Conservation (phyloP, 2,329 filamentous ascomycete genomes). For the Stromatinia cepivora region DNA sequence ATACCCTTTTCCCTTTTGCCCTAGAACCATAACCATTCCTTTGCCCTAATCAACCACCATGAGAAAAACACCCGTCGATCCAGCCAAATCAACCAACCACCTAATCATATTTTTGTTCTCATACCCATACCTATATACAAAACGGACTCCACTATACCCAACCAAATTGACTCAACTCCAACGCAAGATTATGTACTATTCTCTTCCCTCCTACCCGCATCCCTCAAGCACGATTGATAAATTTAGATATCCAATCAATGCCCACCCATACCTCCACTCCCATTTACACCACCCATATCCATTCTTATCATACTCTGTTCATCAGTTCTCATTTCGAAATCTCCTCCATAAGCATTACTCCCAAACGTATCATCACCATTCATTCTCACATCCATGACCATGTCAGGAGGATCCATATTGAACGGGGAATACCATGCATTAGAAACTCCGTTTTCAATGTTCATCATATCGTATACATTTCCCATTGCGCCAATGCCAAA, state of each 20-base stretch:
- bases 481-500: slow-evolving; percentile 17
- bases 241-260: not conserved
- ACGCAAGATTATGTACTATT: not conserved
- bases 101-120: not conserved
- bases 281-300: not conserved
- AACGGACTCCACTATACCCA: not conserved
- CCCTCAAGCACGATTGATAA: not conserved
- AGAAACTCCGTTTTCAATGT: not conserved
- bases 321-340: slow-evolving; percentile 7
- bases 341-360: not conserved
- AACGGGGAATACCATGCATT: slow-evolving; percentile 93
- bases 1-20: not conserved
- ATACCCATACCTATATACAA: slow-evolving; percentile 6
- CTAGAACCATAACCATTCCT: not conserved
- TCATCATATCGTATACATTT: slow-evolving; percentile 3
- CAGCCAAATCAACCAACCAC: not conserved
- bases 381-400: slow-evolving; percentile 38
- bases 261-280: not conserved
- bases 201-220: not conserved
- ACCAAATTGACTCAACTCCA: not conserved
- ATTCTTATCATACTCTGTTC: slow-evolving; percentile 3
- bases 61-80: not conserved
- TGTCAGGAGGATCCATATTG: slow-evolving; percentile 77
- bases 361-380: slow-evolving; percentile 46
- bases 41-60: not conserved